Evolutionary conservation across 2,329 filamentous ascomycete genomes (phyloP).

Genomic region (Arthroderma sp.): DNA sequence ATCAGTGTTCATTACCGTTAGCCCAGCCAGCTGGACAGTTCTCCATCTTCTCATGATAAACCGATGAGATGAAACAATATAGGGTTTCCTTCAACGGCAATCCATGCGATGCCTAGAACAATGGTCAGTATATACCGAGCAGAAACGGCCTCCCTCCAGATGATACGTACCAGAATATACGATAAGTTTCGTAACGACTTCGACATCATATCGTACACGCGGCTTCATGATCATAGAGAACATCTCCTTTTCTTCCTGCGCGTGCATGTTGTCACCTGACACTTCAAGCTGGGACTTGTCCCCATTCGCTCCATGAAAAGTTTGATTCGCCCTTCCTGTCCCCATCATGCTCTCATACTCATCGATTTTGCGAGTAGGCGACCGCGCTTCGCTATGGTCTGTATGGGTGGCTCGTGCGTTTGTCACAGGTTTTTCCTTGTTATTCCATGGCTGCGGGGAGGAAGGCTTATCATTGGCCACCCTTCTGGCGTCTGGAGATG

Average conservation of each 20-base stretch:
- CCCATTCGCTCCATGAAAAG: too few species aligned
- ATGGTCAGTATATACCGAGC: conserved; percentile 6
- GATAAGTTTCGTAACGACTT: conserved; percentile 91
- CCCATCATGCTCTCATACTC: conserved; percentile 66
- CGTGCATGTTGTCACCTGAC: conserved; percentile 7
- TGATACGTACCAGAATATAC: conserved; percentile 67
- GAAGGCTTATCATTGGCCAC: too few species aligned
- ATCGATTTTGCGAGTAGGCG: conserved; percentile 36
- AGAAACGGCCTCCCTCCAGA: neutral
- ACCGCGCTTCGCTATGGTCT: neutral
- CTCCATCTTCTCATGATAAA: conserved; percentile 13
- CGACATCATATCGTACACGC: conserved; percentile 91
- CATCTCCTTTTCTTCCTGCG: conserved; percentile 57
- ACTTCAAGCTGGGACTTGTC: neutral
- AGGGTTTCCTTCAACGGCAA: conserved; percentile 64
- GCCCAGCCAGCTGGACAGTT: too few species aligned
- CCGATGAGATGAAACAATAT: conserved; percentile 55
- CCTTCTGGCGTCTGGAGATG: conserved; percentile 20
- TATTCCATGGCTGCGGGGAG: too few species aligned
- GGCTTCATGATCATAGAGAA: conserved; percentile 75
- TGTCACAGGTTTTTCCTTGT: neutral
- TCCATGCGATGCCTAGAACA: conserved; percentile 60
- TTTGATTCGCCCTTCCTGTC: conserved; percentile 33
- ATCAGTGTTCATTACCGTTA: too few species aligned
- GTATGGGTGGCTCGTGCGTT: neutral